A percentile compares a stretch with the other conserved stretches of the same genome.
Evolutionary conservation across 441 rosid species (phyloP).

Genomic region (Brassica hybrid): DNA sequence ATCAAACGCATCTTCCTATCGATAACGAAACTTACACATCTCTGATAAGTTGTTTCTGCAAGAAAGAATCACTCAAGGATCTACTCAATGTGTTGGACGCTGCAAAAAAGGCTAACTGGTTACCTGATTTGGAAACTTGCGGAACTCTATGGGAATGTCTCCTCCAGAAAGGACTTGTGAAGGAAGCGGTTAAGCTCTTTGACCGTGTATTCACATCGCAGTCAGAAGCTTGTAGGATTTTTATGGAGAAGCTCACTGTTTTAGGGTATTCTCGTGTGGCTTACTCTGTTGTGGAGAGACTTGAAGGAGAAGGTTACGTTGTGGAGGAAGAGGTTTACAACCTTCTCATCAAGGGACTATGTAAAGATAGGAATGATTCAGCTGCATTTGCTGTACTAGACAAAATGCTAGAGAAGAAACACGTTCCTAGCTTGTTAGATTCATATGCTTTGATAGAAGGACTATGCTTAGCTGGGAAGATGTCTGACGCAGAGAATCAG

Average conservation of each 20-base stretch:
- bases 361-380: too few species aligned
- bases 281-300: too few species aligned
- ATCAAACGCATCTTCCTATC: slow-evolving; percentile 44
- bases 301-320: too few species aligned
- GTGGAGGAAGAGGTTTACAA: too few species aligned
- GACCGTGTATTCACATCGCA: slow-evolving; percentile 47
- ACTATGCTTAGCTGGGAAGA: slow-evolving; percentile 55
- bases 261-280: too few species aligned
- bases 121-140: slow-evolving; percentile 50
- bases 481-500: slow-evolving; percentile 53
- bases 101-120: slow-evolving; percentile 57
- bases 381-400: too few species aligned
- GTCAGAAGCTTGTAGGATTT: too few species aligned
- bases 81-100: slow-evolving; percentile 52
- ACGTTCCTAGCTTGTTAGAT: slow-evolving; percentile 10
- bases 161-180: slow-evolving; percentile 52
- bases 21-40: slow-evolving; percentile 53
- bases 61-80: slow-evolving; percentile 51
- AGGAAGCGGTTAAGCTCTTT: slow-evolving; percentile 63
- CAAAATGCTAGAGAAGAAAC: too few species aligned
- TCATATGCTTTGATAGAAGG: slow-evolving; percentile 55
- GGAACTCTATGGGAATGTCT: slow-evolving; percentile 56
- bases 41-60: slow-evolving; percentile 56
- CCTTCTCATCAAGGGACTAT: too few species aligned
- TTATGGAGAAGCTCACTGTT: too few species aligned